Evolutionary conservation across 257 asterid genomes (phyloP).

Genomic region (Solanum clarkiae): DNA sequence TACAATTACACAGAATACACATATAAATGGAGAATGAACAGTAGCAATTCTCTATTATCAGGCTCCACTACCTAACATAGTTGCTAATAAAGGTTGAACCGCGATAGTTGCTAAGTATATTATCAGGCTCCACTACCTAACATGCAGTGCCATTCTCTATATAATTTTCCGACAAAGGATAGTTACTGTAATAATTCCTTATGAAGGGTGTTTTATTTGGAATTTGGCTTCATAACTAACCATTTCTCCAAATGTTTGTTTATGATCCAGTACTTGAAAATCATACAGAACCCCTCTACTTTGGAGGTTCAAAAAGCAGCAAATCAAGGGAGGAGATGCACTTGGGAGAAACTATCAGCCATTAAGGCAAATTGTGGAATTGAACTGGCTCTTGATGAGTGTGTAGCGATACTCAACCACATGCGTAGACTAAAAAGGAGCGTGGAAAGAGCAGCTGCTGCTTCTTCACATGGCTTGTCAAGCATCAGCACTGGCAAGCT

Average conservation of each 20-base stretch:
- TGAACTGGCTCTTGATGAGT: slow-evolving; percentile 87
- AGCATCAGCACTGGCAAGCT: slow-evolving; percentile 29
- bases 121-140: too few species aligned
- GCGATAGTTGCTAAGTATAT: too few species aligned
- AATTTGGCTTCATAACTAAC: not conserved
- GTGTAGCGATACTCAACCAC: slow-evolving; percentile 78
- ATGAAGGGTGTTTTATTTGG: not conserved
- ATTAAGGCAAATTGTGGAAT: slow-evolving; percentile 93
- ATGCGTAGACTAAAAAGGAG: slow-evolving; percentile 83
- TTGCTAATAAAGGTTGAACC: too few species aligned
- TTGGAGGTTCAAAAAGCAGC: slow-evolving; percentile 76
- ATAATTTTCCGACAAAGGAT: not conserved
- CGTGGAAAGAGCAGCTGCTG: slow-evolving; percentile 79
- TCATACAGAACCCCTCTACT: slow-evolving; percentile 78
- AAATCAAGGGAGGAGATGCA: slow-evolving; percentile 87
- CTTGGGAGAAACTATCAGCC: slow-evolving; percentile 95
- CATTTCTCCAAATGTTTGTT: not conserved
- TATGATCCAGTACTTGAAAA: slow-evolving; percentile 52
- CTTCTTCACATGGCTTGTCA: slow-evolving; percentile 29
- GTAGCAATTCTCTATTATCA: too few species aligned
- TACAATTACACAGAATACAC: too few species aligned
- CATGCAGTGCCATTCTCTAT: not conserved
- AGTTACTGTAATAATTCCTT: not conserved
- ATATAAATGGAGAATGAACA: too few species aligned
- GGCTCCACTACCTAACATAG: too few species aligned